Percentiles rank a stretch among this genome's conserved stretches.
These are phyloP conservation scores for Ophiostoma angusticollis DNA, from an alignment of 2,329 filamentous ascomycete genomes.

Conservation along the genomic window DNA sequence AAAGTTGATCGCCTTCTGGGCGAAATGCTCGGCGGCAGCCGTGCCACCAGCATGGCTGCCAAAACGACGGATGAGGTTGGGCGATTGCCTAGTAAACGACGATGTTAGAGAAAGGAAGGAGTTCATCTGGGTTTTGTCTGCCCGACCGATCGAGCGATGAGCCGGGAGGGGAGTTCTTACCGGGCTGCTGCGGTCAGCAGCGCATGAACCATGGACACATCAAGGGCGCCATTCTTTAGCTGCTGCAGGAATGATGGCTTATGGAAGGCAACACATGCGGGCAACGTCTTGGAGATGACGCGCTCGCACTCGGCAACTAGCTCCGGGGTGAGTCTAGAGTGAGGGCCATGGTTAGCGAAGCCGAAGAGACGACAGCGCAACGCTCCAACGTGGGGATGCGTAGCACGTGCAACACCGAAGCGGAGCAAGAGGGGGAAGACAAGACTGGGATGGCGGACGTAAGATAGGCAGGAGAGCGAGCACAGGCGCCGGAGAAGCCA, in stretches of 20 bases:
- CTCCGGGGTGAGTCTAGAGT: constrained; percentile 39
- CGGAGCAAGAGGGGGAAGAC: background rate
- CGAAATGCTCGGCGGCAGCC: constrained; percentile 45
- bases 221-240: constrained; percentile 42
- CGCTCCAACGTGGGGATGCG: constrained; percentile 5
- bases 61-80: constrained; percentile 43
- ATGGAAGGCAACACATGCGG: constrained; percentile 49
- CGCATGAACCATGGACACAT: constrained; percentile 44
- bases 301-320: constrained; percentile 46
- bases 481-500: no score
- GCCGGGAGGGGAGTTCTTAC: constrained; percentile 27
- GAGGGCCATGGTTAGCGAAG: constrained; percentile 5
- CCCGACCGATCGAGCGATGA: no score
- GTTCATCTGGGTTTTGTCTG: no score
- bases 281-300: constrained; percentile 47
- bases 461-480: no score
- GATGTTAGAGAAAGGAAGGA: no score
- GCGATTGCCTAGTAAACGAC: constrained; percentile 46
- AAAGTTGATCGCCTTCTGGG: constrained; percentile 41
- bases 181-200: constrained; percentile 44
- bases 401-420: background rate
- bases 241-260: constrained; percentile 50
- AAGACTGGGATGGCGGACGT: background rate
- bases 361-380: background rate
- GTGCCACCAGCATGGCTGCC: constrained; percentile 38